Evolutionary conservation across 495 filamentous ascomycete genomes (phyloP), one percentile per base, ranked within the genome.

Genomic region (Pyrenula aspistea): DNA sequence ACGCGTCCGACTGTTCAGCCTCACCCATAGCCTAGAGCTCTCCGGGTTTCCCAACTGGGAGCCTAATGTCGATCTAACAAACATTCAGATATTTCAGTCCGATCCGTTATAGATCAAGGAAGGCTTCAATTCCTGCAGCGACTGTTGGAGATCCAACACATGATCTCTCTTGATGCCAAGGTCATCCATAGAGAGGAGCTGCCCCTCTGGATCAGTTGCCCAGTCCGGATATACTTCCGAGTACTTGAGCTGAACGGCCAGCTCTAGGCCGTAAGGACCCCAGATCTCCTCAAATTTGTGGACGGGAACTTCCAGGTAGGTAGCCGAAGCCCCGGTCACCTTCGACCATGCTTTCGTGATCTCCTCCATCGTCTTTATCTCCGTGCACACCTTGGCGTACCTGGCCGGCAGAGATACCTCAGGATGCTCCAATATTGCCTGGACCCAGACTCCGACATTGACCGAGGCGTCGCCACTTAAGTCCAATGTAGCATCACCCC

Each of bases 401-500:
- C 57, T 65, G 2, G 64, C 68, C 2, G 24, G 49, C 20, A 50
- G 48, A 10, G 68, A 70, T 53, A 67, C 61, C 2, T 62, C 60
- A 0, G 69, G 71, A 59, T 74, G 63, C 11, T 59, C 58, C 0
- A 78, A 56, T 24, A 76, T 71, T 8, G 72, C 64, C n/a, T 56
- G 49, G 0, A 69, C 68, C 55, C 73, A 75, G 15, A 65, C 49
- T 0, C 68, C 69, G 15, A 73, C 47, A 53, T 78, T 80, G 11
- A 54, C 58, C 1, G 11, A 55, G 19, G 65, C 63, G 50, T 76
- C 71, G 2, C 76, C 77, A 15, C 75, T 62, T 2, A 66, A 60
- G 1, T 53, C 22, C 12, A 79, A 63, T 4, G 62, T 69, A 8
- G 68, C 71, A 0, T 64, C 59, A 1, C 64, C 56, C 0, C 61